Conservation (phyloP, 2,329 filamentous ascomycete genomes). For the Claviceps arundinis region DNA sequence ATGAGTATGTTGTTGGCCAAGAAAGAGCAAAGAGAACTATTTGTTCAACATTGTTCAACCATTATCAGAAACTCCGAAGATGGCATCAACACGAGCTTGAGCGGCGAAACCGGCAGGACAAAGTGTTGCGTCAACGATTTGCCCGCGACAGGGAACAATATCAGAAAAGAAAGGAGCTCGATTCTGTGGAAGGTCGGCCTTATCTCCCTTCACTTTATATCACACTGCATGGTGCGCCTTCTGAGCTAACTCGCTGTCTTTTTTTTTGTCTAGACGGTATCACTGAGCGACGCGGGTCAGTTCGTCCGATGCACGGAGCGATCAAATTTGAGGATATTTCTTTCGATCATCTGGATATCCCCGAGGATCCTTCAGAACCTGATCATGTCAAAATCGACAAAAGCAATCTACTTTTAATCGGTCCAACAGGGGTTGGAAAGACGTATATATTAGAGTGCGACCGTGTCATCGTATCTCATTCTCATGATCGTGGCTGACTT, state of each 20-base stretch:
- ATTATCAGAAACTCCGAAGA: constrained; percentile 79
- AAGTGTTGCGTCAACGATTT: constrained; percentile 56
- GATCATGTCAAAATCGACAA: constrained; percentile 71
- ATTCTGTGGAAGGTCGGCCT: constrained; percentile 64
- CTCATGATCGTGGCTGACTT: constrained; percentile 9
- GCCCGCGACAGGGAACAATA: constrained; percentile 51
- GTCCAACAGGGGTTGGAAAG: constrained; percentile 90
- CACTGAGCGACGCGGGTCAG: constrained; percentile 36
- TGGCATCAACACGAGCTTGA: constrained; percentile 64
- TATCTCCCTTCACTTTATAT: not conserved
- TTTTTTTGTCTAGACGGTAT: constrained; percentile 36
- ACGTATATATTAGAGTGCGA: constrained; percentile 72
- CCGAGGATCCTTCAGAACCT: constrained; percentile 30
- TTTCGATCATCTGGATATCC: constrained; percentile 32
- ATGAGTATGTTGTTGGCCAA: constrained; percentile 93
- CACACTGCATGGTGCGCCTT: not conserved
- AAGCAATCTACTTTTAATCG: constrained; percentile 82
- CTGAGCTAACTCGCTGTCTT: constrained; percentile 20
- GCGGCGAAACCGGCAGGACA: constrained; percentile 44
- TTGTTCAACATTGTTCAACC: constrained; percentile 88
- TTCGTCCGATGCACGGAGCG: constrained; percentile 27
- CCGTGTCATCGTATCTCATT: not conserved
- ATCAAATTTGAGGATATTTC: constrained; percentile 17
- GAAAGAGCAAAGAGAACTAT: constrained; percentile 89
- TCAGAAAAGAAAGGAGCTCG: constrained; percentile 42